Evolutionary conservation across 2,329 filamentous ascomycete species (phyloP), one percentile per base, ranked within the genome.

Genomic region (Pyrenophora tritici-repentis): DNA sequence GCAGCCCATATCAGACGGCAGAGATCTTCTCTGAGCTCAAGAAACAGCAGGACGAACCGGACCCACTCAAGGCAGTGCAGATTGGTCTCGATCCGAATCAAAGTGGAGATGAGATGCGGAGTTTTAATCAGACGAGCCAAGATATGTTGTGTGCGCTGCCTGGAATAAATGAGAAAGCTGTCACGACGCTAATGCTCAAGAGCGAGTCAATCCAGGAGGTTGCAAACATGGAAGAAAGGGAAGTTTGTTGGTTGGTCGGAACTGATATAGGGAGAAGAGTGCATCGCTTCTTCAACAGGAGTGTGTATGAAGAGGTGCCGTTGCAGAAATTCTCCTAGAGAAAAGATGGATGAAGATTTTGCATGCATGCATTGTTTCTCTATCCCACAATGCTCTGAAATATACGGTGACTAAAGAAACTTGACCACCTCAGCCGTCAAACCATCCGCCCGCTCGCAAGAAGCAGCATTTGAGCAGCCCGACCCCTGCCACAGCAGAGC

Each of bases 21-120:
- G 92, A 97, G 77, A 97, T 99, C 56, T 97, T 99, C 71, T 88
- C 92, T 65, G 87, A 91, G 60, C 83, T 99, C 47, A 99, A 99
- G 78, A 88, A 91, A 60, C 88, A 91, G 65, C 88, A 93, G 63
- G 81, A 87, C 3, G 94, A 99, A 74, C 94, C 94, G 0, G 92
- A 99, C 71, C 94, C 94, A 1, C 82, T 96, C 31, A 86, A 85
- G 3, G 94, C 94, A 0, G 91, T 96, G 6, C 85, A 88, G 52
- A 84, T 92, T 2, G 94, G 94, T 0, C 78, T 99, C 1, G 86
- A 90, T 59, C 75, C 80, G 3, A 82, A 82, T 18, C 72, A 76
- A 32, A 72, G 72, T n/a, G 72, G 75, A 20, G 82, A 79, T 56
- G 81, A 80, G 60, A 79, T 84, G 70, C 84, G 90, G 63, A 85